Evolutionary conservation across 768 basidiomycete genomes (phyloP).

Genomic region (Kwoniella botswanensis): DNA sequence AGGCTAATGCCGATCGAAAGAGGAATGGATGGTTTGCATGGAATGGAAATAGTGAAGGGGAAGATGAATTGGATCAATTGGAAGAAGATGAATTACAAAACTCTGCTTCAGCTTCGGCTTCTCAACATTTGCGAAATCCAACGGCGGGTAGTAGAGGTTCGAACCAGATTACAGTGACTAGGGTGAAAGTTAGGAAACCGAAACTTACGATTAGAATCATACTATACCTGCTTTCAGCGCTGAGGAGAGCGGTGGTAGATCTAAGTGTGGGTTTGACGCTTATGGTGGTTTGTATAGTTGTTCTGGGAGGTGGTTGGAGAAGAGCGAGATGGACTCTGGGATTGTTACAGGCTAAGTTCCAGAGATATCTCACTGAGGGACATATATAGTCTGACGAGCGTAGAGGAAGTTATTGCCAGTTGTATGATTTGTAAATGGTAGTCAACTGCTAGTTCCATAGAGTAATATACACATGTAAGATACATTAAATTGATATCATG

Average conservation of each 20-base stretch:
- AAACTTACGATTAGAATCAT: conserved; percentile 36
- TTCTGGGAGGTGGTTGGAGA: conserved; percentile 41
- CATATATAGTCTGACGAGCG: not conserved
- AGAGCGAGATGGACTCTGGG: conserved; percentile 28
- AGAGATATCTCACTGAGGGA: conserved; percentile 20
- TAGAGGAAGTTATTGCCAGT: not conserved
- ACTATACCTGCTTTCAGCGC: conserved; percentile 34
- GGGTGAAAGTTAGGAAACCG: conserved; percentile 10
- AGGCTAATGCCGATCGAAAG: conserved; percentile 21
- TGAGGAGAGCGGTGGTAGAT: conserved; percentile 48
- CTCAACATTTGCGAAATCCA: too few relatives aligned
- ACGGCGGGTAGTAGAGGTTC: not conserved
- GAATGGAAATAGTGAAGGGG: conserved; percentile 39
- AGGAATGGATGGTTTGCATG: conserved; percentile 40
- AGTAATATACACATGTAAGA: too few relatives aligned
- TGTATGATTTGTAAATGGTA: not conserved
- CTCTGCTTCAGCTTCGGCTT: not conserved
- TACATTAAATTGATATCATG: too few relatives aligned
- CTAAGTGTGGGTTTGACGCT: conserved; percentile 41
- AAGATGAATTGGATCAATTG: conserved; percentile 42
- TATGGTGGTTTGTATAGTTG: conserved; percentile 32
- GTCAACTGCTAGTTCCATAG: too few relatives aligned
- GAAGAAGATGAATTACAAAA: conserved; percentile 33
- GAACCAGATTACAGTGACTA: conserved; percentile 14
- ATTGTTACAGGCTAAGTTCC: conserved; percentile 26